Evolutionary conservation across 352 stramenopile genomes (phyloP).

Genomic region (Phytophthora nicotianae): DNA sequence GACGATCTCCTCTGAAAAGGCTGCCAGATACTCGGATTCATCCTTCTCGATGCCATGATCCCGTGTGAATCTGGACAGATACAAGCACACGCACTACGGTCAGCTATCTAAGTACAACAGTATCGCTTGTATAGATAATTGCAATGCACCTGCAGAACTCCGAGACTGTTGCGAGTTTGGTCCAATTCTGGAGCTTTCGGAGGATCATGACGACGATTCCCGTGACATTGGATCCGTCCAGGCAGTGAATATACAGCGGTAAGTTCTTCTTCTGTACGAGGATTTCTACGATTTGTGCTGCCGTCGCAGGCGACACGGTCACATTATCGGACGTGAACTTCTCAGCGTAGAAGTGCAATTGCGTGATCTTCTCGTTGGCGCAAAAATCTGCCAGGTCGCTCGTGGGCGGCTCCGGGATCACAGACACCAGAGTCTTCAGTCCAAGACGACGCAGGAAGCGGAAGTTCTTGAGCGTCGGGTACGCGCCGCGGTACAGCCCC

Average conservation of each 20-base stretch:
- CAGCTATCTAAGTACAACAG: too few species aligned
- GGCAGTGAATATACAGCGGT: conserved; percentile 86
- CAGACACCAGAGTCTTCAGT: conserved; percentile 80
- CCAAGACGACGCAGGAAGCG: conserved; percentile 75
- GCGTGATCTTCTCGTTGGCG: conserved; percentile 63
- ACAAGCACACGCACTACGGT: too few species aligned
- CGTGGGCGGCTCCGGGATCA: conserved; percentile 82
- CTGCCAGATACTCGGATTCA: conserved; percentile 83
- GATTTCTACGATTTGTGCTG: conserved; percentile 82
- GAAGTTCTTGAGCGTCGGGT: conserved; percentile 89
- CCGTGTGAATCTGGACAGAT: conserved; percentile 64
- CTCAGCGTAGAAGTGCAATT: conserved; percentile 84
- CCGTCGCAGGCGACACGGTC: conserved; percentile 74
- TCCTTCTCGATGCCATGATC: conserved; percentile 89
- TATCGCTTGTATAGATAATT: neutral
- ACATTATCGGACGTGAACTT: conserved; percentile 91
- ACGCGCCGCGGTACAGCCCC: conserved; percentile 77
- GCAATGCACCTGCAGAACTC: conserved; percentile 73
- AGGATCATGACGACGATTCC: conserved; percentile 90
- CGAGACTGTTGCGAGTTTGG: conserved; percentile 78
- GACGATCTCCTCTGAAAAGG: conserved; percentile 85
- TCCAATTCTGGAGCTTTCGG: conserved; percentile 90
- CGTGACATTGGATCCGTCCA: conserved; percentile 88
- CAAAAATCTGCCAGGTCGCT: conserved; percentile 82
- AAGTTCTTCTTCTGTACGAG: conserved; percentile 78